Evolutionary conservation across 129 eudicot genomes (phyloP), one percentile per base, ranked within the genome.

Genomic region (Arctium lappa): DNA sequence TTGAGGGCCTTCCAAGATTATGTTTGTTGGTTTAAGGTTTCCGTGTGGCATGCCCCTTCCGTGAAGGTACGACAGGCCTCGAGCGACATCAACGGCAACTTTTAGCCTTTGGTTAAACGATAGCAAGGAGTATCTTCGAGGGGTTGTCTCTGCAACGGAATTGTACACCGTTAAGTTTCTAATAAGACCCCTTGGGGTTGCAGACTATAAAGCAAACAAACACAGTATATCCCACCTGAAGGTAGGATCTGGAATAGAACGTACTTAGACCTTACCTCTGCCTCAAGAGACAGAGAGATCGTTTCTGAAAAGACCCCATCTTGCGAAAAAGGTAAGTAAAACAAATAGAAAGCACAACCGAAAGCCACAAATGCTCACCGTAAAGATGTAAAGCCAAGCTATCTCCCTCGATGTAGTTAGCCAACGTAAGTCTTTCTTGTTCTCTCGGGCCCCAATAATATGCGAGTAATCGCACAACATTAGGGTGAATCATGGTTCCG

Each of bases 401-500:
- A 83, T 96, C 99, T 33, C 98, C 99, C 38, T 81, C 87, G 48
- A 96, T 85, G 84, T 96, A 96, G 72, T 96, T 97, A 3, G 96
- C 94, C 76, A 96, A 90, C 63, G 93, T 81, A 86, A 96, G 99
- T 75, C 99, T 79, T 82, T 96, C 99, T 76, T 95, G 99, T 90
- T 96, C 99, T 69, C 96, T 87, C 4, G 99, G 99, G 70, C 99
- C 99, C 99, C 99, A 96, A 71, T 93, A 96, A 80, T 93, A 96
- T 46, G 99, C 99, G 75, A 95, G 88, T 66, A 96, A 65, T 36
- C 97, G 87, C 79, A 91, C 97, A 81, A 93, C 81, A 74, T 90
- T 89, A 9, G 91, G 88, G 83, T 96, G 95, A 89, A 90, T 90
- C 79, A 90, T 50, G 8, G 94, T 87, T 71, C 98, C 98, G 50